Evolutionary conservation across 2,329 filamentous ascomycete species (phyloP).

Genomic region (Alternaria ventricosa): DNA sequence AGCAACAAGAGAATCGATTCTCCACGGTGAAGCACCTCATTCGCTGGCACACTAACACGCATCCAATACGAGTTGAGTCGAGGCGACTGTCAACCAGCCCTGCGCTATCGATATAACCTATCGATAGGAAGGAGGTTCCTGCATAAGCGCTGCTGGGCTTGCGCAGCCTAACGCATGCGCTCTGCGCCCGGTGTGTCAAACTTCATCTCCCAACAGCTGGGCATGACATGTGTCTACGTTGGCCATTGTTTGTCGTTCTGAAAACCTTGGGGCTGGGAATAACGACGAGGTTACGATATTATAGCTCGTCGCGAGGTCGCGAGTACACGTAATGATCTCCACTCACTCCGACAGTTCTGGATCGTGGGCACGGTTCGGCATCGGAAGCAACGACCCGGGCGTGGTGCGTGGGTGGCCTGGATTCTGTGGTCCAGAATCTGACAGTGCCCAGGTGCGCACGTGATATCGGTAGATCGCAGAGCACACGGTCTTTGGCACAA

Average conservation of each 20-base stretch:
- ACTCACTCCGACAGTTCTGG: neutral
- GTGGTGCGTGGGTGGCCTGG: neutral
- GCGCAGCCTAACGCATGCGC: neutral
- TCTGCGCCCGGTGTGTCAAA: neutral
- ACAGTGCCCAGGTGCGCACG: neutral
- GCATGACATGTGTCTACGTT: neutral
- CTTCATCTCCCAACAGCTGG: constrained; percentile 1
- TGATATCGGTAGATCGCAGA: neutral
- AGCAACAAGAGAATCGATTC: neutral
- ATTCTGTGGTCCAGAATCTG: neutral
- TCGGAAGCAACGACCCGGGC: neutral
- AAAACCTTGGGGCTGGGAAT: neutral
- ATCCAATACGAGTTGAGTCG: neutral
- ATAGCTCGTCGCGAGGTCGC: neutral
- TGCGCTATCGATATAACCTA: constrained; percentile 15
- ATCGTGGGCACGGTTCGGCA: neutral
- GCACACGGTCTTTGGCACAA: neutral
- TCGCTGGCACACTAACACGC: neutral
- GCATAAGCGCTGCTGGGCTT: constrained; percentile 25
- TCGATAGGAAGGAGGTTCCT: constrained; percentile 20
- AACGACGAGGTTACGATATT: neutral
- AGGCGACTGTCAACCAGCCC: neutral
- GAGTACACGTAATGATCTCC: constrained; percentile 12
- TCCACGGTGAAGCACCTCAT: neutral
- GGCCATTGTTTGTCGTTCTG: neutral